Evolutionary conservation across 352 stramenopile species (phyloP).

Genomic region (Plasmopara muralis): DNA sequence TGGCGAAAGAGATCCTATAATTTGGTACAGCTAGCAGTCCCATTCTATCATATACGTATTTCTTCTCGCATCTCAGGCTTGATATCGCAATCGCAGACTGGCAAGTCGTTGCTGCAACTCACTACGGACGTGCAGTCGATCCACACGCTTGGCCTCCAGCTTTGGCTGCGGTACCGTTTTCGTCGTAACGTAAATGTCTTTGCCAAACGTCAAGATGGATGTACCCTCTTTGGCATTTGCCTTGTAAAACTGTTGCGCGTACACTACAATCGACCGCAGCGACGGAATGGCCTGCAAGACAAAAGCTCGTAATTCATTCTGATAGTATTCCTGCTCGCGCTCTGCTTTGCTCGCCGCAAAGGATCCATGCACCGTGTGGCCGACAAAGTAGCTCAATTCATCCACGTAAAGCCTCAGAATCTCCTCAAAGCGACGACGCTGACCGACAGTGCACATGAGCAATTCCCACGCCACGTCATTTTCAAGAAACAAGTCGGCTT

Average conservation of each 20-base stretch:
- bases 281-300: slow-evolving; percentile 25
- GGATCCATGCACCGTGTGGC: slow-evolving; percentile 19
- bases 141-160: slow-evolving; percentile 60
- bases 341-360: slow-evolving; percentile 26
- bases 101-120: slow-evolving; percentile 34
- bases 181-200: slow-evolving; percentile 57
- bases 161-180: slow-evolving; percentile 38
- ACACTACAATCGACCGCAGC: slow-evolving; percentile 33
- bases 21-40: not conserved
- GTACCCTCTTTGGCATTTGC: slow-evolving; percentile 23
- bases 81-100: not conserved
- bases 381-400: slow-evolving; percentile 55
- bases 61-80: not conserved
- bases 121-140: slow-evolving; percentile 35
- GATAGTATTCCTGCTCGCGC: slow-evolving; percentile 46
- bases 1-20: no score
- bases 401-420: slow-evolving; percentile 34
- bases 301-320: slow-evolving; percentile 54
- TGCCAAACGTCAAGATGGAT: slow-evolving; percentile 57
- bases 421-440: slow-evolving; percentile 41
- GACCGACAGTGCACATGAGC: slow-evolving; percentile 35
- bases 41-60: no score
- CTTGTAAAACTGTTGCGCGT: slow-evolving; percentile 63
- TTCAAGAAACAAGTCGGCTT: slow-evolving; percentile 68
- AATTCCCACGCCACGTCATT: slow-evolving; percentile 70